These are phyloP conservation scores for Trypanosoma grayi DNA, from an alignment of 208 protist species.

Conservation along the genomic window DNA sequence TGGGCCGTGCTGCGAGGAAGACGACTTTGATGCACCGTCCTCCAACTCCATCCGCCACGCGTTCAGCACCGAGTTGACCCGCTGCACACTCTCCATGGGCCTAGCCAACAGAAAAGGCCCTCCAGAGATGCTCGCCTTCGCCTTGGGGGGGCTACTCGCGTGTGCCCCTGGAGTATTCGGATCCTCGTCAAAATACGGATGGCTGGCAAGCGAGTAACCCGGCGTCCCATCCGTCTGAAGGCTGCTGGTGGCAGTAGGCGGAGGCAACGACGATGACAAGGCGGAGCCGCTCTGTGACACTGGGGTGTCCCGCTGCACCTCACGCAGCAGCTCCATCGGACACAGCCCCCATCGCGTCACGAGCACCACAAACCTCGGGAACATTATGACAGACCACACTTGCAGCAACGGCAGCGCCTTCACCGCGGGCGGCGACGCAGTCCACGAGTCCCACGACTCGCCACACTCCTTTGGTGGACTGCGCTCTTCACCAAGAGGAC, in stretches of 20 bases:
- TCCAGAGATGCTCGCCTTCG: background rate
- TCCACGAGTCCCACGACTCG: conserved; percentile 24
- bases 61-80: conserved; percentile 2
- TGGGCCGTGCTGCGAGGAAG: no score
- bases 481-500: conserved; percentile 29
- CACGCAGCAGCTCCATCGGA: conserved; percentile 25
- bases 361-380: conserved; percentile 40
- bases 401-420: conserved; percentile 24
- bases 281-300: background rate
- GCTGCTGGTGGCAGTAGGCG: background rate
- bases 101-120: background rate
- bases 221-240: background rate
- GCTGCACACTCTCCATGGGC: background rate
- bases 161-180: background rate
- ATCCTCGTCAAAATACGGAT: conserved; percentile 2
- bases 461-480: conserved; percentile 14
- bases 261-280: background rate
- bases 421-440: conserved; percentile 16
- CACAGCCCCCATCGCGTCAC: conserved; percentile 39
- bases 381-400: conserved; percentile 43
- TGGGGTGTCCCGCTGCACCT: background rate
- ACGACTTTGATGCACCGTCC: no score
- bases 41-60: no score
- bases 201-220: background rate
- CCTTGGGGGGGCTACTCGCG: background rate